Evolutionary conservation across 164 flowering plant genomes (phyloP), one percentile per base, ranked within the genome.

Genomic region (Nelumbo lutea): DNA sequence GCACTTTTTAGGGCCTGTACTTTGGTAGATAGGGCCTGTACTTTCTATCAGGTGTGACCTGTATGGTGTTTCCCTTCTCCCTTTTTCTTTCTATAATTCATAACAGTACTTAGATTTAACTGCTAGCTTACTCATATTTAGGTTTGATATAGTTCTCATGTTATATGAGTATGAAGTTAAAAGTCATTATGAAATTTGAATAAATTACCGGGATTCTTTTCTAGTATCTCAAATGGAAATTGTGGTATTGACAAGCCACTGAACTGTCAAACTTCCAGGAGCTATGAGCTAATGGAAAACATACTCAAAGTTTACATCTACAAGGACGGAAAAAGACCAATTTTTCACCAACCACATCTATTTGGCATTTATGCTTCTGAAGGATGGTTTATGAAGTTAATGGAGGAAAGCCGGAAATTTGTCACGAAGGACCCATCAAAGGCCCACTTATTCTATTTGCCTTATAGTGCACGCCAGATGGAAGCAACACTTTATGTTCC

Each of bases 341-440:
- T 53, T 53, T 53, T 53, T 53, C 57, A 53, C 57, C 3, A 53
- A 10, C 57, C 57, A 53, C 57, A 53, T 53, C 57, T 53, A 4
- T 1, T 2, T 2, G 57, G 57, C 57, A 53, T 53, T 53, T 53
- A 53, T 11, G 57, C 57, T 9, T 53, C 57, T 11, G 57, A 53
- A 11, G 57, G 57, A 53, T 53, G 57, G 57, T 53, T 53, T 53
- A 53, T 53, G 57, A 53, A 53, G 57, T 53, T 53, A 53, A 53
- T 53, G 4, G 57, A 53, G 57, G 57, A 53, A 53, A 53, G 14
- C 57, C 11, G 57, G 57, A 1, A 53, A 4, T 53, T 53, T 53
- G 57, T 53, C 15, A 11, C 57, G 1, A 53, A 15, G 14, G 57
- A 53, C 57, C 57, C 57, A 11, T 11, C 11, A 53, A 53, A 53